Percentiles rank a stretch among this genome's conserved stretches.
Conservation (phyloP, 371 early-diverging fungal species). For the Rhizopus sp. region DNA sequence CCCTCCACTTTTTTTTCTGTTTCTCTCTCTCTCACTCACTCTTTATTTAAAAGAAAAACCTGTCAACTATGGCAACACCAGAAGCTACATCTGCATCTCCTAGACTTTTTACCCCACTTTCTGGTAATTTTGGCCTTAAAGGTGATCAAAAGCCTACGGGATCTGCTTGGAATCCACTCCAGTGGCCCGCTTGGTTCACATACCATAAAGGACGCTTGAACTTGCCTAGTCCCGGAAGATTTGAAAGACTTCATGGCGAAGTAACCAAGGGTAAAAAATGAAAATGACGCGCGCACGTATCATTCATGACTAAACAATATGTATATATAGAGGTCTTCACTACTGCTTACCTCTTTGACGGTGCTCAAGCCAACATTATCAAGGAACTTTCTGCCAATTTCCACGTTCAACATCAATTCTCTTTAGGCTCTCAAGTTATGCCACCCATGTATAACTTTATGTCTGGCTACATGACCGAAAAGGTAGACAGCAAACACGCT, state of each 20-base stretch:
- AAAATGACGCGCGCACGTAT: background rate
- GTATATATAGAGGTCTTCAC: constrained; percentile 74
- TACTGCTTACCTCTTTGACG: constrained; percentile 88
- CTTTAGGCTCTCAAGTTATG: constrained; percentile 80
- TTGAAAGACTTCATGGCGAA: constrained; percentile 84
- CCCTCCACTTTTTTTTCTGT: constrained; percentile 4
- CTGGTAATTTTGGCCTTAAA: constrained; percentile 28
- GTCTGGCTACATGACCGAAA: constrained; percentile 69
- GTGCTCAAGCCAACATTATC: constrained; percentile 91
- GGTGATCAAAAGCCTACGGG: constrained; percentile 41
- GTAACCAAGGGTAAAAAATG: constrained; percentile 78
- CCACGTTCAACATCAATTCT: constrained; percentile 92
- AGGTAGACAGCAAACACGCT: constrained; percentile 21
- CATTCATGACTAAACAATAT: background rate
- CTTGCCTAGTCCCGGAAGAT: constrained; percentile 88
- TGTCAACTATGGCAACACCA: constrained; percentile 22
- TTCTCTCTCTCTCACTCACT: background rate
- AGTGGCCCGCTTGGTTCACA: constrained; percentile 59
- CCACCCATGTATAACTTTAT: constrained; percentile 92
- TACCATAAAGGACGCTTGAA: constrained; percentile 66
- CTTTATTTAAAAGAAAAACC: background rate
- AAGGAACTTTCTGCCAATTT: constrained; percentile 91
- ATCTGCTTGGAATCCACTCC: constrained; percentile 60
- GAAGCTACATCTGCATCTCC: constrained; percentile 22
- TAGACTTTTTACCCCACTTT: constrained; percentile 26